A percentile compares a stretch with the other conserved stretches of the same genome.
These are phyloP conservation scores for Fusarium newnesense DNA, from an alignment of 2,329 filamentous ascomycete species.

Conservation along the genomic window DNA sequence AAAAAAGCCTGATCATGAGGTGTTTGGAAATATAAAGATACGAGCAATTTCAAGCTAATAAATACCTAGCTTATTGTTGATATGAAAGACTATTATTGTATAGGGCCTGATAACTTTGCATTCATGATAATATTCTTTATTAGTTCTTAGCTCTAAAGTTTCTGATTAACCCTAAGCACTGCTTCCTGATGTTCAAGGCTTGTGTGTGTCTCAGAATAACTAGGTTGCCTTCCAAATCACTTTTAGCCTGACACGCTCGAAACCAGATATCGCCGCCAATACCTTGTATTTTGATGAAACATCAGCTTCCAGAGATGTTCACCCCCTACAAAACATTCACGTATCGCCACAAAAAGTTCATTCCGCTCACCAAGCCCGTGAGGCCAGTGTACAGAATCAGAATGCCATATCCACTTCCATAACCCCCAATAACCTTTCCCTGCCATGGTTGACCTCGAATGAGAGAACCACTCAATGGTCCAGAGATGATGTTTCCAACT, in stretches of 20 bases:
- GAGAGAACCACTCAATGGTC: constrained; percentile 63
- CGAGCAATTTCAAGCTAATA: not conserved
- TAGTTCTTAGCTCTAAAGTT: not conserved
- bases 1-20: not conserved
- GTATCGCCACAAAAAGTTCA: constrained; percentile 28
- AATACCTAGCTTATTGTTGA: too few species aligned
- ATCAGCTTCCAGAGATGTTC: not conserved
- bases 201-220: not conserved
- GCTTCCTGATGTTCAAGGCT: not conserved
- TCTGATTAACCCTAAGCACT: not conserved
- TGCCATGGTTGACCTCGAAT: constrained; percentile 56
- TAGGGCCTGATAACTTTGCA: too few species aligned
- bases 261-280: not conserved
- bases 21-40: not conserved
- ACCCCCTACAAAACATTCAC: constrained; percentile 14
- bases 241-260: not conserved
- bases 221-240: not conserved
- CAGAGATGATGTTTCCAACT: constrained; percentile 65
- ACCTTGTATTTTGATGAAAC: not conserved
- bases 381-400: constrained; percentile 66
- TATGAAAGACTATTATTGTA: too few species aligned
- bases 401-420: constrained; percentile 62
- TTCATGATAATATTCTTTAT: not conserved
- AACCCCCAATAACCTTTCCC: constrained; percentile 53
- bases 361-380: constrained; percentile 31